A percentile compares a stretch with the other conserved stretches of the same genome.
Conservation (phyloP, 768 basidiomycete species). For the Phanerochaete sordida region DNA sequence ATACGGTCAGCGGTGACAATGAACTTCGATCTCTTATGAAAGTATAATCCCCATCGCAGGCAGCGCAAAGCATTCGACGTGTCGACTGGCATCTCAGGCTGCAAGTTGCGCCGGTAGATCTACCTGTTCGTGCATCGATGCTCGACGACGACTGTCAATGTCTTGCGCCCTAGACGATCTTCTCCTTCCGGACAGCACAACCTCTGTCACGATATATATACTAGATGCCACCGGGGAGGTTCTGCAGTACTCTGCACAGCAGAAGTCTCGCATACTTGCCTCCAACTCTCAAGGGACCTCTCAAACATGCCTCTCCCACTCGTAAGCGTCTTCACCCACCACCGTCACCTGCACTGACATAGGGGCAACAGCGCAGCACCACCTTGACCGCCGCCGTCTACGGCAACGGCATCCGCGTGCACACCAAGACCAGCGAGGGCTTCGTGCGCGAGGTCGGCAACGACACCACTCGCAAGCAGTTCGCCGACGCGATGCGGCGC, state of each 20-base stretch:
- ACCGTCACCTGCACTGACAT: background rate
- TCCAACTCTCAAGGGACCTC: background rate
- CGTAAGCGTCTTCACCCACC: background rate
- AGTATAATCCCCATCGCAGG: background rate
- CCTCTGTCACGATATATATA: too few species aligned
- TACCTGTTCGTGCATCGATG: too few species aligned
- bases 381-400: background rate
- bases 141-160: too few species aligned
- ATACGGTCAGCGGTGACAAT: background rate
- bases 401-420: slow-evolving; percentile 1
- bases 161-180: too few species aligned
- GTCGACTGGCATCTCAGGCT: background rate
- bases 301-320: background rate
- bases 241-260: background rate
- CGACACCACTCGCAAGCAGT: background rate
- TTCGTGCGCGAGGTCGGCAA: slow-evolving; percentile 2
- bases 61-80: background rate
- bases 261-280: background rate
- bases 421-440: slow-evolving; percentile 6
- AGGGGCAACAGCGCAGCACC: background rate
- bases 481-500: background rate
- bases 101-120: too few species aligned
- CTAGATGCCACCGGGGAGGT: background rate
- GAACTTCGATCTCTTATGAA: background rate
- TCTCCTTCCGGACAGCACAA: too few species aligned